Base-by-base conservation (phyloP, 805 yeast species). In the Starmerella sp. region DNA sequence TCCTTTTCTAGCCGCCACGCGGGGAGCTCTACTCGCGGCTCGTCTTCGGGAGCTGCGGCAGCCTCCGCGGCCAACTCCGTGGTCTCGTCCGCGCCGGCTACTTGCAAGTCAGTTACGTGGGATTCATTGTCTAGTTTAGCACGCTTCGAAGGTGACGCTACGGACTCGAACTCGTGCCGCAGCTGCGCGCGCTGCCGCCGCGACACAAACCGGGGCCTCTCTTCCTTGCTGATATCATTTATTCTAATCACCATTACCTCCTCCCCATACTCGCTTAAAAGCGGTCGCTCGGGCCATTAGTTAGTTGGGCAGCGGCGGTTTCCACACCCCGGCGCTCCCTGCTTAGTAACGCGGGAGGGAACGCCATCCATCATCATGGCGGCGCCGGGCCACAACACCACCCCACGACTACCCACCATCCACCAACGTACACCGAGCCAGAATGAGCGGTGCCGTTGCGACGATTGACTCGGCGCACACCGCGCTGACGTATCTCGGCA, bases 401-500 rank as follows among this genome's bases (percentile, higher is more conserved):
- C 22, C 48, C 11, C 48, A 15, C 6, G 14, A 15, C 43, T 22
- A 22, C 22, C 2, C 22, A 22, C 22, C 22, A 22, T 22, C 22
- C 28, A 31, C 28, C 36, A 5, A n/a, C 11, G 30, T 17, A 39
- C 30, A 15, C 11, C 4, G 11, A 37, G 43, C 28, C 30, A 42
- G 15, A 5, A 52, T 52, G 54, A 52, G 54, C 28, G 54, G 49
- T 37, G 50, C 50, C 31, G 31, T 41, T 7, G 51, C 54, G 7
- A 36, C 55, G 47, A 49, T 52, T 14, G 58, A 55, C 44, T 52
- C 58, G 48, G 55, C 56, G 32, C 58, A 52, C 2, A 57, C 37
- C 39, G 60, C 59, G 17, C 48, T 80, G 60, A 70, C 71, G 45
- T 73, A 77, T 52, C 70, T 81, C 53, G 73, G 73, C 51, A 83